Evolutionary conservation across 129 eudicot genomes (phyloP), one percentile per base, ranked within the genome.

Genomic region (Cynara cardunculus): DNA sequence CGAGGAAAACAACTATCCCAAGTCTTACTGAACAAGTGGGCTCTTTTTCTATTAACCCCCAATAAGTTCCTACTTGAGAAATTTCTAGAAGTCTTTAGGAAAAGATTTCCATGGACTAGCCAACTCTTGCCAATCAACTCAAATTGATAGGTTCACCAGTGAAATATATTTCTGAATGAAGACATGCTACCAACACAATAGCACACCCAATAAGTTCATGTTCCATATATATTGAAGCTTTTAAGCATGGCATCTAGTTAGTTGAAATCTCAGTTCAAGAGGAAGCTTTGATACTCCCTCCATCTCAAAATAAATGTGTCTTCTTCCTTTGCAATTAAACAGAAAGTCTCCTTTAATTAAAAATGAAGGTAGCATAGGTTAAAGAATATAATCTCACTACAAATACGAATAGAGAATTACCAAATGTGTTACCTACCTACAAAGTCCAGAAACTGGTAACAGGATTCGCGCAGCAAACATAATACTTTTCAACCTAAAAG

Each of bases 401-500:
- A 79, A 41, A 53, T 70, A 75, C n/a, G 7, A n/a, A 68, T 22
- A 68, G 14, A 69, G 35, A 64, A 64, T 4, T 8, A 25, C 0
- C 41, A 19, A 69, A 61, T 4, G 49, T n/a, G 9, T 13, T 41
- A 25, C 84, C 19, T 71, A 85, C 88, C 88, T 81, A 73, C 39
- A 32, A 77, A 62, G 34, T 81, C 73, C 65, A 78, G 83, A 85
- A 49, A 76, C 53, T 74, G 67, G 83, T 79, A 62, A 64, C 32
- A n/a, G 30, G n/a, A 69, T 71, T 78, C 70, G 74, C 32, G 37
- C 88, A 77, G 80, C 85, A 81, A 78, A 62, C 85, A 77, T 81
- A 81, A 81, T 81, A 81, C 59, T 61, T 61, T 65, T 76, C 72
- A 77, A 49, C 85, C 88, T 81, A 61, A 32, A 46, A 71, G 66